Evolutionary conservation across 139 green algal species (phyloP).

Genomic region (Astrephomene gubernaculifera): DNA sequence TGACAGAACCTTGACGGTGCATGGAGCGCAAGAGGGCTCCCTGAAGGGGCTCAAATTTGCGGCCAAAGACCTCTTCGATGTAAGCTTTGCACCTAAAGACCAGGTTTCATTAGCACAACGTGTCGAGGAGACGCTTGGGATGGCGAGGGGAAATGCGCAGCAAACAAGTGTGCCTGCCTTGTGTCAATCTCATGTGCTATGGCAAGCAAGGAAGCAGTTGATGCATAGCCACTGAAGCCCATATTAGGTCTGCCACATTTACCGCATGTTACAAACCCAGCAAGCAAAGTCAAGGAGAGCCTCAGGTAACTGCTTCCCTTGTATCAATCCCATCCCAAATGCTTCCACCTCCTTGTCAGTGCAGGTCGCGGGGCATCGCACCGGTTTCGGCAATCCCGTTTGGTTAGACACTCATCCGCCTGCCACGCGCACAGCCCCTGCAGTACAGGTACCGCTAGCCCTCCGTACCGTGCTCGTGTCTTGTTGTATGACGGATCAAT

Average conservation of each 20-base stretch:
- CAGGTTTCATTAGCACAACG: neutral
- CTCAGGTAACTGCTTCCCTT: neutral
- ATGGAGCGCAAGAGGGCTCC: slow-evolving; percentile 9
- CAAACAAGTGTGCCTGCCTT: neutral
- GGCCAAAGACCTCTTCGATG: slow-evolving; percentile 78
- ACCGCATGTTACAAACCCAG: neutral
- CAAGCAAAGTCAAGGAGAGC: neutral
- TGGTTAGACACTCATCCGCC: slow-evolving; percentile 81
- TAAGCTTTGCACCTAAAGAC: neutral
- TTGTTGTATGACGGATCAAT: too few relatives aligned
- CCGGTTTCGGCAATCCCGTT: slow-evolving; percentile 82
- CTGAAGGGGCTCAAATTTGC: slow-evolving; percentile 64
- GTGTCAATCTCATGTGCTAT: neutral
- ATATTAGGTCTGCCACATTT: neutral
- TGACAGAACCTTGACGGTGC: slow-evolving; percentile 30
- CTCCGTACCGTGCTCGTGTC: too few relatives aligned
- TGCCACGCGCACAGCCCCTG: slow-evolving; percentile 65
- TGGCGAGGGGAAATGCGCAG: neutral
- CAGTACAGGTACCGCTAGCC: slow-evolving; percentile 76
- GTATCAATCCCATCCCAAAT: neutral
- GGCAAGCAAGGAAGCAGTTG: neutral
- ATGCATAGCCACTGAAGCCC: neutral
- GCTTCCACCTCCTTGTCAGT: slow-evolving; percentile 6
- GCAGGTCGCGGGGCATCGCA: slow-evolving; percentile 73
- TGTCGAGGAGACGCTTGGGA: too few relatives aligned